A percentile compares a stretch with the other conserved stretches of the same genome.
These are phyloP conservation scores for Mycosphaerelloides madeirae DNA, from an alignment of 2,329 filamentous ascomycete genomes.

Conservation along the genomic window DNA sequence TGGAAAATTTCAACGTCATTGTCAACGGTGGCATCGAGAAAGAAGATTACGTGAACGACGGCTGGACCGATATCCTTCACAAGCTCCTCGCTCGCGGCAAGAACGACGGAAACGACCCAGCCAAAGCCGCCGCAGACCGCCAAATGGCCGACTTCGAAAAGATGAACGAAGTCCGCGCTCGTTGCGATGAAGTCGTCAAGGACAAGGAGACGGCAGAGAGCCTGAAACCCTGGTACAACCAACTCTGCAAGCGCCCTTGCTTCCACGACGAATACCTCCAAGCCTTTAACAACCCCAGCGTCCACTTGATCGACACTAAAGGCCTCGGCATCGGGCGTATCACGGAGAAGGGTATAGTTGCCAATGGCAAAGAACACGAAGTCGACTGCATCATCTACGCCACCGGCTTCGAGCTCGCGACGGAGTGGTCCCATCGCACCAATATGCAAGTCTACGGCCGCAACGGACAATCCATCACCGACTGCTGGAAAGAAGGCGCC, in stretches of 20 bases:
- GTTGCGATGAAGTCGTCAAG: constrained; percentile 47
- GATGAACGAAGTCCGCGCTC: constrained; percentile 41
- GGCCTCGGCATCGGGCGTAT: constrained; percentile 48
- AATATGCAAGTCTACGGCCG: constrained; percentile 37
- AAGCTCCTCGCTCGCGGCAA: constrained; percentile 17
- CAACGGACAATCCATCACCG: constrained; percentile 41
- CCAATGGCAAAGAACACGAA: constrained; percentile 44
- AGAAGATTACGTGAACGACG: constrained; percentile 24
- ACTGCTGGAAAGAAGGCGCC: constrained; percentile 42
- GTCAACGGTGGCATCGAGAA: constrained; percentile 19
- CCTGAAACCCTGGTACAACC: constrained; percentile 56
- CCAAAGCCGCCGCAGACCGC: constrained; percentile 14
- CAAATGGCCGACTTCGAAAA: constrained; percentile 22
- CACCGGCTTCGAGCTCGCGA: constrained; percentile 41
- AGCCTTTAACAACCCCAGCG: constrained; percentile 55
- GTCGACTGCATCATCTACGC: constrained; percentile 45
- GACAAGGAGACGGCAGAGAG: constrained; percentile 48
- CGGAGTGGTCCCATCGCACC: constrained; percentile 27
- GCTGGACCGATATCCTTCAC: constrained; percentile 21
- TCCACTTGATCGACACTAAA: constrained; percentile 56
- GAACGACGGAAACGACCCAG: constrained; percentile 9
- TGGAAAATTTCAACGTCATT: constrained; percentile 39
- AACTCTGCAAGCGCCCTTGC: constrained; percentile 59
- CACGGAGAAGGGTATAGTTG: constrained; percentile 46
- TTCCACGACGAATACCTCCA: constrained; percentile 57